Conservation (phyloP, 1,139 yeast genomes). For the Lizanozyma gosingica region DNA sequence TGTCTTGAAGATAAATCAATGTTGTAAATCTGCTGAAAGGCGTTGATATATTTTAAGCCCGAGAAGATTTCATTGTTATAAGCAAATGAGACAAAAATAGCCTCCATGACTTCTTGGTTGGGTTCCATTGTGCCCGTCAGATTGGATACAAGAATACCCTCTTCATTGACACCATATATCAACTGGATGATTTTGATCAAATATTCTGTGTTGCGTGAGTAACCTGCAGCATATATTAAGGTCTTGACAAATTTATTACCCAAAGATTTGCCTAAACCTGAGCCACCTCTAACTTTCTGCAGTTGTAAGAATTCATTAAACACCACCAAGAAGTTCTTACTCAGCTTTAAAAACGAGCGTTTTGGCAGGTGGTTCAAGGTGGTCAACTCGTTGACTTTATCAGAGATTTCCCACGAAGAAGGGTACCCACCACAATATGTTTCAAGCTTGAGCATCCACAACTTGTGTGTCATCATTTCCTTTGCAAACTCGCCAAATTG, state of each 20-base stretch:
- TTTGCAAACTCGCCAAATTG: constrained; percentile 12
- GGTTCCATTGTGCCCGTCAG: constrained; percentile 20
- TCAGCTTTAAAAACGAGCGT: constrained; percentile 12
- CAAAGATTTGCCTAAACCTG: constrained; percentile 6
- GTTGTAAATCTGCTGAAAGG: constrained; percentile 24
- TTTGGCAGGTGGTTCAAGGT: constrained; percentile 12
- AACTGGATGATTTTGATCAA: constrained; percentile 19
- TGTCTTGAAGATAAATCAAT: constrained; percentile 13
- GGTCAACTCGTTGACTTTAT: constrained; percentile 13
- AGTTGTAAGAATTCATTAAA: constrained; percentile 15
- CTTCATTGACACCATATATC: constrained; percentile 23
- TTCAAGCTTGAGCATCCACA: constrained; percentile 30
- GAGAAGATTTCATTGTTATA: constrained; percentile 22
- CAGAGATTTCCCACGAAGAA: constrained; percentile 20
- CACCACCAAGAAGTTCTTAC: constrained; percentile 13
- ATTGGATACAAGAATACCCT: constrained; percentile 13
- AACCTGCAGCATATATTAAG: constrained; percentile 27
- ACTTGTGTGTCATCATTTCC: constrained; percentile 17
- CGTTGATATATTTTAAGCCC: constrained; percentile 26
- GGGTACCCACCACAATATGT: constrained; percentile 28
- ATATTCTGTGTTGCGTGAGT: constrained; percentile 17
- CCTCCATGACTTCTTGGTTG: constrained; percentile 15
- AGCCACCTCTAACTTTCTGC: not conserved
- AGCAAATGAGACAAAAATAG: constrained; percentile 24
- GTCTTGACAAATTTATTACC: constrained; percentile 16